Evolutionary conservation across 2,329 filamentous ascomycete species (phyloP).

Genomic region (Niveomyces coronatus): DNA sequence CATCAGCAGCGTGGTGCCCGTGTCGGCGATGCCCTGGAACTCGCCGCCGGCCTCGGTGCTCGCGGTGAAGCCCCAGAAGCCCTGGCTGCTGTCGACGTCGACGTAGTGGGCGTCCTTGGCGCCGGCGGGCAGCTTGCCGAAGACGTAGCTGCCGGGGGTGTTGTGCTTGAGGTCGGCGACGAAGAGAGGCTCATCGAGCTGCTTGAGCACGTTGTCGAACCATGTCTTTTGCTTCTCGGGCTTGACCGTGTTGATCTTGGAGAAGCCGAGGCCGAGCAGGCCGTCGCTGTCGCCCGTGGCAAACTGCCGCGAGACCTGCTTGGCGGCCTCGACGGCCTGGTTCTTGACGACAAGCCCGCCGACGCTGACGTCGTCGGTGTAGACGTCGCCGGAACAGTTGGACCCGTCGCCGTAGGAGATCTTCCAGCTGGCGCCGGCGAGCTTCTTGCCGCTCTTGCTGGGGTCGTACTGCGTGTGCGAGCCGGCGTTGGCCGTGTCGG

Average conservation of each 20-base stretch:
- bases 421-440: slow-evolving; percentile 29
- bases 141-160: slow-evolving; percentile 51
- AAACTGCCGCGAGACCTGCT: slow-evolving; percentile 27
- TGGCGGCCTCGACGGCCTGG: slow-evolving; percentile 34
- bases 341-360: slow-evolving; percentile 29
- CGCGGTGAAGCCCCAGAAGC: slow-evolving; percentile 47
- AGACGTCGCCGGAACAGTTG: slow-evolving; percentile 32
- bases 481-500: slow-evolving; percentile 17
- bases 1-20: slow-evolving; percentile 53
- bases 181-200: slow-evolving; percentile 38
- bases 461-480: slow-evolving; percentile 31
- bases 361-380: slow-evolving; percentile 32
- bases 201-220: slow-evolving; percentile 24
- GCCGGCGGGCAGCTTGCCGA: slow-evolving; percentile 47
- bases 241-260: slow-evolving; percentile 30
- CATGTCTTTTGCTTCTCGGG: slow-evolving; percentile 36
- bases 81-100: slow-evolving; percentile 48
- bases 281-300: slow-evolving; percentile 33
- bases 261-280: slow-evolving; percentile 26
- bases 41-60: slow-evolving; percentile 13
- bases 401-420: slow-evolving; percentile 36
- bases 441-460: slow-evolving; percentile 24
- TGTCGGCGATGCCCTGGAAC: slow-evolving; percentile 43
- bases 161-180: slow-evolving; percentile 56
- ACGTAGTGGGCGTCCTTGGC: slow-evolving; percentile 50